These are phyloP conservation scores for Scutellaria barbata DNA, from an alignment of 257 asterid species.

Conservation along the genomic window DNA sequence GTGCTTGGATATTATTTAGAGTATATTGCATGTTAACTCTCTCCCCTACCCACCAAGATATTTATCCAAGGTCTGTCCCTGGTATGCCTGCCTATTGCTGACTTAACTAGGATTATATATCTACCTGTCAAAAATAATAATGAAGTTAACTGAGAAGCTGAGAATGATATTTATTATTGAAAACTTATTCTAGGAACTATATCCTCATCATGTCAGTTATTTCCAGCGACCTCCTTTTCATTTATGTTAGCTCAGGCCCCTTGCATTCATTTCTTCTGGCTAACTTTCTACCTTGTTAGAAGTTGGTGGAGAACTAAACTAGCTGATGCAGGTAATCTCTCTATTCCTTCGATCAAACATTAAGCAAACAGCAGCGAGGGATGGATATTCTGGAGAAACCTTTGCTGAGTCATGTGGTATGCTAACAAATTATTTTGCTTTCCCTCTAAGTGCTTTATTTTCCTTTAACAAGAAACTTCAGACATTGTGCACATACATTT, in stretches of 20 bases:
- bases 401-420: constrained; percentile 58
- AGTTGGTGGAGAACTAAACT: constrained; percentile 30
- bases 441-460: constrained; percentile 15
- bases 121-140: constrained; percentile 8
- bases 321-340: constrained; percentile 78
- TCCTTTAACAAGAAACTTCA: constrained; percentile 20
- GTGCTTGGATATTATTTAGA: constrained; percentile 5
- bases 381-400: constrained; percentile 52
- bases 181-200: constrained; percentile 20
- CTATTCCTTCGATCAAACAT: constrained; percentile 72
- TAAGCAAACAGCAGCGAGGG: constrained; percentile 43
- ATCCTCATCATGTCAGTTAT: constrained; percentile 21
- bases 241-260: constrained; percentile 15
- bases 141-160: constrained; percentile 7
- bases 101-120: constrained; percentile 21
- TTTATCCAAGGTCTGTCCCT: constrained; percentile 11
- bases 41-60: neutral
- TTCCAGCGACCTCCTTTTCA: constrained; percentile 13
- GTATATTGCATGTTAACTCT: constrained; percentile 11
- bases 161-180: constrained; percentile 5
- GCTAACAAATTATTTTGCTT: constrained; percentile 42
- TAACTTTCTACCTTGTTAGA: constrained; percentile 12
- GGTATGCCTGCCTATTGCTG: constrained; percentile 2
- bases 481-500: constrained; percentile 10
- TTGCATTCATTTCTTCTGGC: constrained; percentile 32